phyloP scores from a whole-genome alignment of 2,329 filamentous ascomycete species.

The Xylariomycetidae sp. region DNA sequence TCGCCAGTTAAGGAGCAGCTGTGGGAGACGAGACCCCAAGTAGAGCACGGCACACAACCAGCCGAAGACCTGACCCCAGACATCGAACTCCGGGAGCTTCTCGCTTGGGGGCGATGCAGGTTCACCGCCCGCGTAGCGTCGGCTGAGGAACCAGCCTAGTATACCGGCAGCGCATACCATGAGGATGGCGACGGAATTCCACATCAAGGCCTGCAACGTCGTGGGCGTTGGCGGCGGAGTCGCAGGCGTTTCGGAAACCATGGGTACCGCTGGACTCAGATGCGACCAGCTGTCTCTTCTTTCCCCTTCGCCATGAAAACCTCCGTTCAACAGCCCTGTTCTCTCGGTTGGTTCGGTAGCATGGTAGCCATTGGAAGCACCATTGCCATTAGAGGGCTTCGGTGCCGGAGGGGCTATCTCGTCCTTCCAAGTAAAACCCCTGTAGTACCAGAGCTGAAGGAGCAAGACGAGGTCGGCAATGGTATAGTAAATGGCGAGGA shows the following conservation, averaged over 20 bases:
- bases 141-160: slow-evolving; percentile 75
- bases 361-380: slow-evolving; percentile 6
- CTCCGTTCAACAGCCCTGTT: slow-evolving; percentile 42
- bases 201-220: slow-evolving; percentile 52
- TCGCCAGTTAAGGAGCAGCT: slow-evolving; percentile 85
- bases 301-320: slow-evolving; percentile 34
- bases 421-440: slow-evolving; percentile 67
- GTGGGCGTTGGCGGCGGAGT: slow-evolving; percentile 43
- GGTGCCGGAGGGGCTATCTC: slow-evolving; percentile 37
- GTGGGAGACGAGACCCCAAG: slow-evolving; percentile 81
- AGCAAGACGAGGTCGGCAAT: slow-evolving; percentile 85
- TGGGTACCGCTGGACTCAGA: slow-evolving; percentile 75
- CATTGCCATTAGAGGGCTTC: slow-evolving; percentile 32
- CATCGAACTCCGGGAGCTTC: slow-evolving; percentile 58
- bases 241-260: slow-evolving; percentile 47
- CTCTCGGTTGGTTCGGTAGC: slow-evolving; percentile 41
- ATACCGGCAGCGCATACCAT: slow-evolving; percentile 81
- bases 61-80: slow-evolving; percentile 83
- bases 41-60: slow-evolving; percentile 89
- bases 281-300: slow-evolving; percentile 53
- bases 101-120: slow-evolving; percentile 34
- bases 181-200: slow-evolving; percentile 69
- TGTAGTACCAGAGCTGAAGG: slow-evolving; percentile 91
- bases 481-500: slow-evolving; percentile 91
- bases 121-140: slow-evolving; percentile 34